Conservation (phyloP, 1,284 basidiomycete genomes). For the Rhodotorula sp. region DNA sequence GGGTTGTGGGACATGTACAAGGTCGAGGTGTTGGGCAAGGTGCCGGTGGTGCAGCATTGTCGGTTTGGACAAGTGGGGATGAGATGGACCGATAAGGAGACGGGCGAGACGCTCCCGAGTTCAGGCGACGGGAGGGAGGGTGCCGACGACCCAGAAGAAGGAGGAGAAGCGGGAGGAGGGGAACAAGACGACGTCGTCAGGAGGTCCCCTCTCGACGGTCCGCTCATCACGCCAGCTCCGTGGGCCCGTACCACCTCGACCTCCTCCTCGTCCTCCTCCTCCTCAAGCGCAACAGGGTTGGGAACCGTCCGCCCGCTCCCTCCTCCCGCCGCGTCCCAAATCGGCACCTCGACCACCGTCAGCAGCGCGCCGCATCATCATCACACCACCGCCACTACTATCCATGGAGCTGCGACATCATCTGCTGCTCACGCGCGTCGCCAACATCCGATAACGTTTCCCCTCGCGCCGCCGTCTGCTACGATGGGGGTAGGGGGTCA, state of each 20-base stretch:
- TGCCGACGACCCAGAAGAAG: slow-evolving; percentile 15
- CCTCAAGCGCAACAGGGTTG: too few relatives aligned
- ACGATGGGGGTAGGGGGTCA: too few relatives aligned
- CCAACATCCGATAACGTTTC: slow-evolving; percentile 8
- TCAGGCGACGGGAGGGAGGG: slow-evolving; percentile 20
- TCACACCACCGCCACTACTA: background rate
- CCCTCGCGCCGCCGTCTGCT: background rate
- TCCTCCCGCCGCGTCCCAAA: background rate
- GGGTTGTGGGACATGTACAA: slow-evolving; percentile 96
- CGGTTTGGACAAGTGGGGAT: slow-evolving; percentile 61
- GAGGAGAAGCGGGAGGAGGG: background rate
- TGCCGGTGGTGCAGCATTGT: slow-evolving; percentile 95
- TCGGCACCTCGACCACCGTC: background rate
- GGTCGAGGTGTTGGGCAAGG: slow-evolving; percentile 90
- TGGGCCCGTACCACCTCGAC: background rate
- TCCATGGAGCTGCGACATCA: background rate
- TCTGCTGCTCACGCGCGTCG: background rate
- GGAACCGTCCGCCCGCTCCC: background rate
- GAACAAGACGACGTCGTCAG: background rate
- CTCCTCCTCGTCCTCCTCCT: too few relatives aligned
- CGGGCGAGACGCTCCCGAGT: slow-evolving; percentile 25
- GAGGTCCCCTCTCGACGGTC: background rate
- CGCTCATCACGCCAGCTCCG: slow-evolving; percentile 1
- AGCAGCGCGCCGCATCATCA: background rate
- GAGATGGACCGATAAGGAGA: slow-evolving; percentile 30